These are phyloP conservation scores for Magnaporthiopsis poae DNA, from an alignment of 2,329 filamentous ascomycete species.

Conservation along the genomic window DNA sequence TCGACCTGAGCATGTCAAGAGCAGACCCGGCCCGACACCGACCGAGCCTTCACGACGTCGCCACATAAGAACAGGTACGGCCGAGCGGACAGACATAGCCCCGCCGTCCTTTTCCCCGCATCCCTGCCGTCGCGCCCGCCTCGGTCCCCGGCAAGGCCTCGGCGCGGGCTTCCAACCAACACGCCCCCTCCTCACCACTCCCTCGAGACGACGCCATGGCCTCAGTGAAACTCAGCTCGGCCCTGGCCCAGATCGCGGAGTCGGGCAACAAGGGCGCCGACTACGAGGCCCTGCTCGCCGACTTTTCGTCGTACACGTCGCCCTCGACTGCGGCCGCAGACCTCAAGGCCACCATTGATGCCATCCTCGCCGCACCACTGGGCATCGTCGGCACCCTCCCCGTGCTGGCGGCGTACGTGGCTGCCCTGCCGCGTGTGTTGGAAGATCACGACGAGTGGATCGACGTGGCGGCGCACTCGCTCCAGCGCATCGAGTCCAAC, in stretches of 20 bases:
- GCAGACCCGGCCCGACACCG: neutral
- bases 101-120: neutral
- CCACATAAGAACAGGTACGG: neutral
- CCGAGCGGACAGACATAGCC: neutral
- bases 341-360: constrained; percentile 17
- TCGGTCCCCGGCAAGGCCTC: neutral
- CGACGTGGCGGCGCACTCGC: constrained; percentile 63
- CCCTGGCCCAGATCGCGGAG: constrained; percentile 13
- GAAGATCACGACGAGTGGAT: constrained; percentile 58
- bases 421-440: constrained; percentile 47
- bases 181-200: neutral
- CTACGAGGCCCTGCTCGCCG: constrained; percentile 16
- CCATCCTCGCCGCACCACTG: constrained; percentile 15
- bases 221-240: constrained; percentile 15
- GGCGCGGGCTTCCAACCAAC: neutral
- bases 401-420: constrained; percentile 17
- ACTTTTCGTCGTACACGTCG: constrained; percentile 16
- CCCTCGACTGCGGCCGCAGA: constrained; percentile 14
- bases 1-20: neutral
- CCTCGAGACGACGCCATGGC: constrained; percentile 12
- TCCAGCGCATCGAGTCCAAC: constrained; percentile 52
- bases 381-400: constrained; percentile 21
- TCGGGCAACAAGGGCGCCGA: constrained; percentile 11
- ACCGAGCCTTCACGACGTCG: neutral
- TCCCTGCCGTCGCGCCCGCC: neutral